Conservation (phyloP, 2,329 filamentous ascomycete species). For the Claviceps africana region DNA sequence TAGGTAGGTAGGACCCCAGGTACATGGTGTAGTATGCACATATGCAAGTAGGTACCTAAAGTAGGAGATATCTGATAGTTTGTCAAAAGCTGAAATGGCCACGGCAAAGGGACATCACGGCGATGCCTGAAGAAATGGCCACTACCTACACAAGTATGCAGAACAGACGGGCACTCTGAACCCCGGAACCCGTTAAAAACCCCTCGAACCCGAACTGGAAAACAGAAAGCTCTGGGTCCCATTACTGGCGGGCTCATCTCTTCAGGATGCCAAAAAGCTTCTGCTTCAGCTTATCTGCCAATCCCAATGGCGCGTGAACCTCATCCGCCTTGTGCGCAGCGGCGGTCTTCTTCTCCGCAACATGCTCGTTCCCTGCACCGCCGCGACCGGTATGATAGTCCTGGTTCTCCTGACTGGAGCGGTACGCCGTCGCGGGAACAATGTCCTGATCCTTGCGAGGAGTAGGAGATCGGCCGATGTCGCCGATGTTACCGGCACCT, state of each 20-base stretch:
- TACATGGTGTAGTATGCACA: not conserved
- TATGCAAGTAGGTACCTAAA: no score
- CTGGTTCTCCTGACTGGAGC: conserved; percentile 30
- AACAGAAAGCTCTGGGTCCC: not conserved
- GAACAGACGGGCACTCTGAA: not conserved
- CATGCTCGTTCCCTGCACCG: conserved; percentile 43
- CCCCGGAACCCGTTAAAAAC: not conserved
- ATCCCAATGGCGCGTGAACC: conserved; percentile 21
- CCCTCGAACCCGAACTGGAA: not conserved
- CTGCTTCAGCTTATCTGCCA: conserved; percentile 44
- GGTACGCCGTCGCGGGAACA: conserved; percentile 37
- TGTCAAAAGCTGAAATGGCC: not conserved
- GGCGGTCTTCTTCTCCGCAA: conserved; percentile 18
- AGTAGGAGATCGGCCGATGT: conserved; percentile 24
- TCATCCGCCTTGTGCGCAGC: conserved; percentile 12
- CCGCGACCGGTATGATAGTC: conserved; percentile 47
- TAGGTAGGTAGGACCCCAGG: no score
- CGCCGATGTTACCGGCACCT: conserved; percentile 47
- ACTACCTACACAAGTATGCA: not conserved
- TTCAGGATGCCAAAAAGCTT: conserved; percentile 38
- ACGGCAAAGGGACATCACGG: not conserved
- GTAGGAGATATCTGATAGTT: no score
- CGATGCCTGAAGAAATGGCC: not conserved
- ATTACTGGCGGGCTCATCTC: conserved; percentile 17
- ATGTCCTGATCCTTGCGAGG: conserved; percentile 36